Percentiles rank a stretch among this genome's conserved stretches.
These are phyloP conservation scores for Plectosphaerella plurivora DNA, from an alignment of 2,329 filamentous ascomycete species.

Conservation along the genomic window DNA sequence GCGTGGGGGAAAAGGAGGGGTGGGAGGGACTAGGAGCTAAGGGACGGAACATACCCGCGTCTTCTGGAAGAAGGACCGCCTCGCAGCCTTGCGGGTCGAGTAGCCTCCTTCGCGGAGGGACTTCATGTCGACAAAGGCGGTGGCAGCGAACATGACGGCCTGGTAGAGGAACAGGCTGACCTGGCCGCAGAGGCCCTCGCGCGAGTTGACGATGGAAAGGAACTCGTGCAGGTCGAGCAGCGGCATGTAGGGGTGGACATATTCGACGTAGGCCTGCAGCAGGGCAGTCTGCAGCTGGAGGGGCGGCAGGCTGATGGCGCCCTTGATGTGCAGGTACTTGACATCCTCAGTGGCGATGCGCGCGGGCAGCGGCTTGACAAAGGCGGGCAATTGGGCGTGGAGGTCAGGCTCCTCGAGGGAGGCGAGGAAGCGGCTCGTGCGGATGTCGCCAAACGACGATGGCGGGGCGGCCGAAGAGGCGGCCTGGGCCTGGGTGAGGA, in stretches of 20 bases:
- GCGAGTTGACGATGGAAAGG: conserved; percentile 54
- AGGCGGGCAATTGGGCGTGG: conserved; percentile 52
- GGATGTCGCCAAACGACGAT: conserved; percentile 19
- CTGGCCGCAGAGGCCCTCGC: conserved; percentile 65
- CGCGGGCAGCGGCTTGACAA: conserved; percentile 73
- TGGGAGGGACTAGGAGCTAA: conserved; percentile 22
- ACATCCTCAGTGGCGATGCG: conserved; percentile 79
- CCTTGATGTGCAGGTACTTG: conserved; percentile 77
- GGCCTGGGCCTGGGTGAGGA: conserved; percentile 12
- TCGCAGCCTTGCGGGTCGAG: conserved; percentile 69
- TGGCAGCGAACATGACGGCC: conserved; percentile 89
- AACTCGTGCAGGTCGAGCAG: conserved; percentile 67
- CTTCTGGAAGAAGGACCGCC: conserved; percentile 85
- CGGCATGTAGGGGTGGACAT: conserved; percentile 92
- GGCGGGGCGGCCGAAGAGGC: conserved; percentile 20
- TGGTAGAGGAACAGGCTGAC: conserved; percentile 87
- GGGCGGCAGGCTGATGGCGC: conserved; percentile 73
- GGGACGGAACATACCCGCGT: conserved; percentile 55
- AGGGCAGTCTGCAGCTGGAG: conserved; percentile 71
- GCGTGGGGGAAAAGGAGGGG: neutral
- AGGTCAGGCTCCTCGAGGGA: conserved; percentile 44
- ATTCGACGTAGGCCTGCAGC: conserved; percentile 78
- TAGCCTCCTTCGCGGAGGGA: conserved; percentile 75
- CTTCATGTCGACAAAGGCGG: conserved; percentile 80
- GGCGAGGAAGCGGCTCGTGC: conserved; percentile 37